These are phyloP conservation scores for Xylaria cubensis DNA, from an alignment of 495 filamentous ascomycete species.

Conservation along the genomic window DNA sequence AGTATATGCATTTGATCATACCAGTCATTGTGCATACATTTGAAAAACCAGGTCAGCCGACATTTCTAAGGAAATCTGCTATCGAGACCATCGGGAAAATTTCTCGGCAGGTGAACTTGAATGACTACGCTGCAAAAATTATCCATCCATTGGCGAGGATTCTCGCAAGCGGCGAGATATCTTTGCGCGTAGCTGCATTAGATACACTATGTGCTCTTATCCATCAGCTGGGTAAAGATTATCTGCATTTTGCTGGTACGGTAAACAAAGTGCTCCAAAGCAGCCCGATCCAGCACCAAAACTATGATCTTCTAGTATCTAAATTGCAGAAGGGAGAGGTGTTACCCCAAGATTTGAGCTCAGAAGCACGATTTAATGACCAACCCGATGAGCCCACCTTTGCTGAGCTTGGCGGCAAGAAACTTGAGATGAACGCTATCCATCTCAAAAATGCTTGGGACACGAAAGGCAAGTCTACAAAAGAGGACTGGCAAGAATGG, in stretches of 20 bases:
- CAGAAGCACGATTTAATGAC: constrained; percentile 81
- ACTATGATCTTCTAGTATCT: constrained; percentile 87
- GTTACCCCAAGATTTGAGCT: constrained; percentile 90
- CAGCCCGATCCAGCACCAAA: constrained; percentile 78
- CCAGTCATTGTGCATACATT: constrained; percentile 93
- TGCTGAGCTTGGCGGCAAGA: constrained; percentile 87
- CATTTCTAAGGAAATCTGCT: constrained; percentile 78
- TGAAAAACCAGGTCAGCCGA: constrained; percentile 79
- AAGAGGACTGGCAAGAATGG: constrained; percentile 99
- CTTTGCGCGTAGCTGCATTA: constrained; percentile 81
- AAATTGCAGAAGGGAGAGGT: constrained; percentile 94
- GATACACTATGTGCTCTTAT: constrained; percentile 96
- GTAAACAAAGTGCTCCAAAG: constrained; percentile 78
- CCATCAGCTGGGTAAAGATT: constrained; percentile 94
- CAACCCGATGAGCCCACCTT: constrained; percentile 77
- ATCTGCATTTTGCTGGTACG: constrained; percentile 88
- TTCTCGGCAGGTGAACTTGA: constrained; percentile 96
- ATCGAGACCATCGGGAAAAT: constrained; percentile 95
- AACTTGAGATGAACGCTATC: constrained; percentile 93
- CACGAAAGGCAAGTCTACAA: constrained; percentile 90
- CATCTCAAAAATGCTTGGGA: constrained; percentile 99
- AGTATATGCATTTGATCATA: constrained; percentile 99
- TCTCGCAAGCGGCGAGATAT: constrained; percentile 71
- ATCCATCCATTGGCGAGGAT: constrained; percentile 88
- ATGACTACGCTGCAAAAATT: constrained; percentile 93